Percentiles rank a stretch among this genome's conserved stretches.
Conservation (phyloP, 2,329 filamentous ascomycete genomes). For the Colletotrichum sp. region DNA sequence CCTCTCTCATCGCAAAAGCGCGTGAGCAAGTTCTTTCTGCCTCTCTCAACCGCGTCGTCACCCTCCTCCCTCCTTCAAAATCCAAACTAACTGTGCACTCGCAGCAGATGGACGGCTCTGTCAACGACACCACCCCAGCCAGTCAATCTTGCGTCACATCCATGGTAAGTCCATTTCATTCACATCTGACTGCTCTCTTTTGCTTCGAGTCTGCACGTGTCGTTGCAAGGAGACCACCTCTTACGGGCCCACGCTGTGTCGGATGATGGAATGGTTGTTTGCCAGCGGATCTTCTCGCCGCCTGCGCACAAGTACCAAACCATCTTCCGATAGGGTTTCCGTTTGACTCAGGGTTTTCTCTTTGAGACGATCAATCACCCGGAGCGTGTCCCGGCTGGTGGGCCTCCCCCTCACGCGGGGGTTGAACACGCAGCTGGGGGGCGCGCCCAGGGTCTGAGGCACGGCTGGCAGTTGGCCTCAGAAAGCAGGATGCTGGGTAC, state of each 20-base stretch:
- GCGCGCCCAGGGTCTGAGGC: neutral
- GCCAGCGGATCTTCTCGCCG: neutral
- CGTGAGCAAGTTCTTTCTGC: too few species aligned
- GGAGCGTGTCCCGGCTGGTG: neutral
- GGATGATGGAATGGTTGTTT: neutral
- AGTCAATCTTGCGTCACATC: too few species aligned
- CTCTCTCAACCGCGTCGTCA: too few species aligned
- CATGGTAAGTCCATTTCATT: neutral
- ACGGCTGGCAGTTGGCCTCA: neutral
- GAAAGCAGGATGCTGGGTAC: too few species aligned
- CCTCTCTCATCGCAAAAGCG: too few species aligned
- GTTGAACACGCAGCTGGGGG: neutral
- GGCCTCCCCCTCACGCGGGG: neutral
- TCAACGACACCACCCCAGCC: too few species aligned
- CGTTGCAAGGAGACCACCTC: neutral
- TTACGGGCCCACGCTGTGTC: neutral
- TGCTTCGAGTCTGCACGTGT: neutral
- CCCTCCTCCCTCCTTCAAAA: too few species aligned
- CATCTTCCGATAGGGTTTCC: neutral
- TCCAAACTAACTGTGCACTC: too few species aligned
- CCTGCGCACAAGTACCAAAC: neutral
- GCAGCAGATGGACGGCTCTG: too few species aligned
- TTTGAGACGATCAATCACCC: neutral
- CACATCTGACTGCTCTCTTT: neutral
- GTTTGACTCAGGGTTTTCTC: neutral